These are phyloP conservation scores for Trypanosoma avium DNA, from an alignment of 208 protist genomes.

Conservation along the genomic window DNA sequence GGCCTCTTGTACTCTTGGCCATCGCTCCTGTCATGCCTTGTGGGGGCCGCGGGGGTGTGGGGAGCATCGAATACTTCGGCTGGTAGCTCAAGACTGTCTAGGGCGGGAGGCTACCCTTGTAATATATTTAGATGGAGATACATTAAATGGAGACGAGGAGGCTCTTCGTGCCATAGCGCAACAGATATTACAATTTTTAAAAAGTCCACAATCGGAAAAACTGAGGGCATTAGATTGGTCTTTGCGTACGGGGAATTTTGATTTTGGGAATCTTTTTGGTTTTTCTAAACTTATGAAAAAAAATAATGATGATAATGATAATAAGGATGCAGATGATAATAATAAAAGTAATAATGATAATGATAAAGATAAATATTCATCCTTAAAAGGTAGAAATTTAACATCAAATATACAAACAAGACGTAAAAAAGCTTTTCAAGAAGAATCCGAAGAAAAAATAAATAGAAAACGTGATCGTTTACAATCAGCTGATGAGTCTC, in stretches of 20 bases:
- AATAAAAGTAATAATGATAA: slow-evolving; percentile 2
- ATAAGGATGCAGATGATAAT: slow-evolving; percentile 2
- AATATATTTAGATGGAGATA: slow-evolving; percentile 63
- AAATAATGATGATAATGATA: slow-evolving; percentile 1
- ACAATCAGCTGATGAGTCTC: background rate
- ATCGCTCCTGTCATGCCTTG: slow-evolving; percentile 75
- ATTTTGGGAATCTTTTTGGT: slow-evolving; percentile 78
- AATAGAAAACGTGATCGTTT: background rate
- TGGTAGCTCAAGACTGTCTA: slow-evolving; percentile 60
- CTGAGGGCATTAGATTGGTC: slow-evolving; percentile 51
- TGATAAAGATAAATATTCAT: too few species aligned
- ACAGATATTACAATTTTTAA: slow-evolving; percentile 66
- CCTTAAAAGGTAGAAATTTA: too few species aligned
- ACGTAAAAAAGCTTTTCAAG: too few species aligned
- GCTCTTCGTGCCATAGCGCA: slow-evolving; percentile 62
- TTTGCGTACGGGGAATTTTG: slow-evolving; percentile 63
- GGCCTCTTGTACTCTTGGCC: slow-evolving; percentile 62
- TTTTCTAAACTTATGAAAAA: slow-evolving; percentile 41
- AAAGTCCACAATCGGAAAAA: slow-evolving; percentile 44
- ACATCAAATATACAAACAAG: too few species aligned
- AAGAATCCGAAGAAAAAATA: background rate
- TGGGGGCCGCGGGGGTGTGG: slow-evolving; percentile 76
- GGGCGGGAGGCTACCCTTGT: slow-evolving; percentile 51
- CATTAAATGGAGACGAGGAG: slow-evolving; percentile 63
- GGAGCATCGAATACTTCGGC: slow-evolving; percentile 69